Base-by-base conservation (phyloP, 495 filamentous ascomycete species). In the Sporormia fimetaria region DNA sequence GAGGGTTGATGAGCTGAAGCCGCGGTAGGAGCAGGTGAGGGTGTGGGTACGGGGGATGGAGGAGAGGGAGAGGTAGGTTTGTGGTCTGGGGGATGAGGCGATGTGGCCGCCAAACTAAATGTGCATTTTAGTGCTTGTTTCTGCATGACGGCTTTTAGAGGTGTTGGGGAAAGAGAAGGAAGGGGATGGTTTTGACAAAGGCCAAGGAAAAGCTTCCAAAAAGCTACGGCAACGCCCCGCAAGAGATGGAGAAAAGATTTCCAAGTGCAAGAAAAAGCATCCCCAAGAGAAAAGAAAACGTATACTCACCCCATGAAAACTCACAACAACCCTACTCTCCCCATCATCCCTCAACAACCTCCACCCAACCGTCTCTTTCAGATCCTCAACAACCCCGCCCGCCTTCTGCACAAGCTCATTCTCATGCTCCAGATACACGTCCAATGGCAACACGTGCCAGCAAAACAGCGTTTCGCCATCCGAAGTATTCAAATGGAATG, bases 1-100 rank as follows among this genome's bases (percentile, higher is more conserved):
- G 18, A 88, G 87, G 10, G 80, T 82, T 14, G 81, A 87, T 20
- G 74, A 67, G 4, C 87, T 88, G 52, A 83, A 95, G 20, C 90
- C 90, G 20, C 90, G 81, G 62, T 95, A 95, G 66, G 94, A 86
- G 40, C 94, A 69, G 17, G 77, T 64, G 30, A 87, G 63, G 38
- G 83, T 62, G 51, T 84, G 80, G 7, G 80, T 70, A 40, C 67
- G 67, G 0, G 68, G 69, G 5, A 69, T 54, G 5, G 54, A 26
- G 12, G 66, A 61, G 20, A 78, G 54, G 8, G 63, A 59, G 27
- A 67, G 63, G 42, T 74, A 67, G 37, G 68, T 68, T 15, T 64
- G 59, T 14, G 70, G 63, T 9, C 74, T 69, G 57, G 57, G 66
- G 40, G 61, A 61, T 54, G 73, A 62, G 20, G 65, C 70, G 8